phyloP scores from a whole-genome alignment of 495 filamentous ascomycete genomes.

The Trichoderma parareesei region DNA sequence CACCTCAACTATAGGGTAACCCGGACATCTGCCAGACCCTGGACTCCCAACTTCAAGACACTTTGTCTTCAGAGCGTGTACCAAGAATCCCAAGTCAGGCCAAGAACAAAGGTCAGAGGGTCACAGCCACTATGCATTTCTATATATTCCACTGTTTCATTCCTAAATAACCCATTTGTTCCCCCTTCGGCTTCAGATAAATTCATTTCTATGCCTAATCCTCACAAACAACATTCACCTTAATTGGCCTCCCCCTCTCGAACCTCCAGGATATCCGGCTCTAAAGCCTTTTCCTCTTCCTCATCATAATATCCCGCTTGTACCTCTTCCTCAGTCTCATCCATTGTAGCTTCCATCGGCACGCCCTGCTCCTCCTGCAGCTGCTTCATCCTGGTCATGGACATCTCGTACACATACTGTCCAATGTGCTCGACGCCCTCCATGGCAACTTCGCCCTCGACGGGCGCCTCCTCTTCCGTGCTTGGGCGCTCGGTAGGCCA shows the following conservation, averaged over 20 bases:
- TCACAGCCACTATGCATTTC: too few relatives aligned
- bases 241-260: constrained; percentile 8
- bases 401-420: constrained; percentile 97
- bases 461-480: constrained; percentile 45
- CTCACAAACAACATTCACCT: background rate
- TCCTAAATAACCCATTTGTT: background rate
- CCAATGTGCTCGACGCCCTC: constrained; percentile 89
- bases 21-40: too few relatives aligned
- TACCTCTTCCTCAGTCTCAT: constrained; percentile 31
- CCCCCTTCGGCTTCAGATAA: background rate
- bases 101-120: background rate
- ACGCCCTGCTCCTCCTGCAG: constrained; percentile 34
- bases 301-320: constrained; percentile 35
- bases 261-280: constrained; percentile 9
- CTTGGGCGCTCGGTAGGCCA: constrained; percentile 60
- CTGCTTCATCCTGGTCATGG: constrained; percentile 64
- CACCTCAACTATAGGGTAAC: too few relatives aligned
- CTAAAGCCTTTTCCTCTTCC: constrained; percentile 23
- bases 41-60: too few relatives aligned
- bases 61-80: too few relatives aligned
- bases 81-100: background rate
- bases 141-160: too few relatives aligned
- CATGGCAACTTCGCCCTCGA: constrained; percentile 56
- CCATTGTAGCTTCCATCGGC: constrained; percentile 18
- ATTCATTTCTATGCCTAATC: background rate